These are phyloP conservation scores for Orbilia blumenaviensis DNA, from an alignment of 2,329 filamentous ascomycete genomes.

Conservation along the genomic window DNA sequence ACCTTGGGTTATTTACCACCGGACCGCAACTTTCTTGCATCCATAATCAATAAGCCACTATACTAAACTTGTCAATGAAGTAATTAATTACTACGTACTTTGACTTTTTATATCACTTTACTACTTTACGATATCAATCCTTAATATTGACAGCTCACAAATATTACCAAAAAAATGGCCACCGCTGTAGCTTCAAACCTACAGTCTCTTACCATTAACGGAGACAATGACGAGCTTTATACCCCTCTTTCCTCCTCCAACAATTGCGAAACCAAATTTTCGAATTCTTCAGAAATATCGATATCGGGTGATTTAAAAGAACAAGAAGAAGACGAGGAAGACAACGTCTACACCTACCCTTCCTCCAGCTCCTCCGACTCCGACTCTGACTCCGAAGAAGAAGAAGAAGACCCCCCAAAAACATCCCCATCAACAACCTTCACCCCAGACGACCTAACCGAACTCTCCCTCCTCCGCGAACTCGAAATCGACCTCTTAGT, in stretches of 20 bases:
- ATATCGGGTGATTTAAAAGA: too few relatives aligned
- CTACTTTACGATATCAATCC: too few relatives aligned
- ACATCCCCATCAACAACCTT: conserved; percentile 19
- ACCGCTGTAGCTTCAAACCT: neutral
- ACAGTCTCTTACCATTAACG: neutral
- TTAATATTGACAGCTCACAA: neutral
- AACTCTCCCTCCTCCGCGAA: conserved; percentile 53
- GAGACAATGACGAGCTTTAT: neutral
- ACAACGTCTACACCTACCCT: neutral
- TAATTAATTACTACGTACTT: too few relatives aligned
- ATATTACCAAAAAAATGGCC: neutral
- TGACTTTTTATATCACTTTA: neutral
- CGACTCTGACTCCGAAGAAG: neutral
- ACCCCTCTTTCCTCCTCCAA: neutral
- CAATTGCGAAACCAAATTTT: too few relatives aligned
- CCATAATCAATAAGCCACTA: too few relatives aligned
- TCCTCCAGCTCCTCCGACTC: too few relatives aligned
- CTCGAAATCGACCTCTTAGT: conserved; percentile 53
- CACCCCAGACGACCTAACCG: conserved; percentile 53
- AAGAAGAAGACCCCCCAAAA: neutral
- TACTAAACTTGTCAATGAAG: too few relatives aligned
- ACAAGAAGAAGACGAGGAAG: neutral
- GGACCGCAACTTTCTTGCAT: too few relatives aligned
- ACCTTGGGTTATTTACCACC: too few relatives aligned
- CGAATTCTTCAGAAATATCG: too few relatives aligned